Evolutionary conservation across 208 protist species (phyloP).

Genomic region (Ichthyophonus hoferi): DNA sequence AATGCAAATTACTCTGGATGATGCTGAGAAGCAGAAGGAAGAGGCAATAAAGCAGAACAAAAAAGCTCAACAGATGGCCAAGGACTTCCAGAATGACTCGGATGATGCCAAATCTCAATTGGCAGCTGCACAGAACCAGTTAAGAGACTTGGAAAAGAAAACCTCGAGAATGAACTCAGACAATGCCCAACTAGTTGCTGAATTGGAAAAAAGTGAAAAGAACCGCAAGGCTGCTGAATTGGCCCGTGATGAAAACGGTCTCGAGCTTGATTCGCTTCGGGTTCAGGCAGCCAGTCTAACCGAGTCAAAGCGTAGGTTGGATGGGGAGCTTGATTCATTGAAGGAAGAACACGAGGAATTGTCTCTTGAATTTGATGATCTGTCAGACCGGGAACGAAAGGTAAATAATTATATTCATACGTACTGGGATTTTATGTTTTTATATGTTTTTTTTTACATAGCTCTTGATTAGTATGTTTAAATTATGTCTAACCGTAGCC

Average conservation of each 20-base stretch:
- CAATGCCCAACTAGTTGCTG: background rate
- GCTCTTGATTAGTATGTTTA: too few relatives aligned
- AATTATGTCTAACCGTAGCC: too few relatives aligned
- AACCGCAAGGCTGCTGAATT: background rate
- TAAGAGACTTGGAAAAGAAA: constrained; percentile 27
- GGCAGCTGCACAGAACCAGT: background rate
- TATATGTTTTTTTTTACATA: too few relatives aligned
- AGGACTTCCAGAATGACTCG: constrained; percentile 25
- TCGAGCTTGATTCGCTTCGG: background rate
- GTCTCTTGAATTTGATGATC: background rate
- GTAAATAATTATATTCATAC: too few relatives aligned
- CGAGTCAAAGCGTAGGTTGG: background rate
- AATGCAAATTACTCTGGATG: constrained; percentile 8
- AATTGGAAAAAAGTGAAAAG: constrained; percentile 19
- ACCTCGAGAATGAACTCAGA: background rate
- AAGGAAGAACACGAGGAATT: constrained; percentile 40
- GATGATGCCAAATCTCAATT: background rate
- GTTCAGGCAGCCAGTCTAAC: background rate
- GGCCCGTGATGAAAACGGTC: constrained; percentile 30
- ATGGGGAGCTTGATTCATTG: constrained; percentile 16
- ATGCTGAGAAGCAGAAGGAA: constrained; percentile 24
- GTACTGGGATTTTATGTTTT: too few relatives aligned
- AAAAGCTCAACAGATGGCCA: background rate
- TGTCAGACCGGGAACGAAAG: background rate
- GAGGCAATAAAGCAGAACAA: constrained; percentile 10